Evolutionary conservation across 2,329 filamentous ascomycete genomes (phyloP).

Genomic region (Cercospora citrullina): DNA sequence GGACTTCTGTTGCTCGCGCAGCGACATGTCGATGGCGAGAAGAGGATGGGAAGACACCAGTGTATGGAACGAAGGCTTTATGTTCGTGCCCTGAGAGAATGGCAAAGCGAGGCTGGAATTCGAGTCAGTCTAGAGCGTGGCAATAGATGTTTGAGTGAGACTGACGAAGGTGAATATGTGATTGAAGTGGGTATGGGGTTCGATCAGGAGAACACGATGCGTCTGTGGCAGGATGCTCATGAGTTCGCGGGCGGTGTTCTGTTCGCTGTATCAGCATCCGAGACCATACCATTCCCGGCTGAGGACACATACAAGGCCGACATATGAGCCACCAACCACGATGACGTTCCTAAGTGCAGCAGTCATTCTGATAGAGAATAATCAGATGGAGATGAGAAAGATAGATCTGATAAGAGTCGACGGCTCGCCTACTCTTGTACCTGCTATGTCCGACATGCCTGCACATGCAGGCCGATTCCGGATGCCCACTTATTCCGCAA

Average conservation of each 20-base stretch:
- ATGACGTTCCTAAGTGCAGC: constrained; percentile 25
- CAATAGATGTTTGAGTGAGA: not conserved
- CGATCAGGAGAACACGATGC: constrained; percentile 26
- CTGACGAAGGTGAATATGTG: constrained; percentile 29
- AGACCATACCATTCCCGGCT: not conserved
- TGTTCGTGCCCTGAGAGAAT: constrained; percentile 28
- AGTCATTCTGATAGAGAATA: constrained; percentile 2
- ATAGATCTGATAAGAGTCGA: not conserved
- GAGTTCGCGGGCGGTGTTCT: constrained; percentile 24
- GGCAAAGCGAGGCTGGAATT: constrained; percentile 24
- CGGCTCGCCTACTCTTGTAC: not conserved
- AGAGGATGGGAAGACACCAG: constrained; percentile 19
- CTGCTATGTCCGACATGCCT: not conserved
- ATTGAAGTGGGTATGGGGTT: constrained; percentile 27
- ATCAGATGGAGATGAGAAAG: not conserved
- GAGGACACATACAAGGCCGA: constrained; percentile 21
- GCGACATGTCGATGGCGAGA: constrained; percentile 19
- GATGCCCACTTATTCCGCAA: not conserved
- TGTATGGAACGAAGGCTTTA: constrained; percentile 29
- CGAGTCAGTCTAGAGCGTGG: not conserved
- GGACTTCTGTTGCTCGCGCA: constrained; percentile 23
- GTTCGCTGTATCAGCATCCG: not conserved
- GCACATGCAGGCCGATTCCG: not conserved
- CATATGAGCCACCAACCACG: constrained; percentile 27
- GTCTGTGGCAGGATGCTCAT: constrained; percentile 23